Conservation (phyloP, 306 rosid genomes). For the Mucuna pruriens region DNA sequence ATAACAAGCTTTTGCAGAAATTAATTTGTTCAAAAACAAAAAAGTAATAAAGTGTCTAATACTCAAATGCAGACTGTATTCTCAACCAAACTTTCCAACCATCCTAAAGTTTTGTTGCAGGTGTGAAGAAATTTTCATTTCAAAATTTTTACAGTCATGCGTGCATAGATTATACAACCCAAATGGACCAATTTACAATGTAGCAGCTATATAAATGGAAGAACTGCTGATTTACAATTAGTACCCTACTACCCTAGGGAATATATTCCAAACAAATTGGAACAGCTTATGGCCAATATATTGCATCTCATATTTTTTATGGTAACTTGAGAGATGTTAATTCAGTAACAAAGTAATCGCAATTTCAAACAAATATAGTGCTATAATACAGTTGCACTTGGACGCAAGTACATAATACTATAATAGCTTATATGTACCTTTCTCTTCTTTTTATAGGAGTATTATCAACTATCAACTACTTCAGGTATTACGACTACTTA, state of each 20-base stretch:
- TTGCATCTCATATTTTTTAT: slow-evolving; percentile 12
- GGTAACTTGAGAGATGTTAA: slow-evolving; percentile 12
- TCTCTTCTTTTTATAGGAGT: background rate
- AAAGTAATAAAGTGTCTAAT: background rate
- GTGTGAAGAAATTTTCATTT: no score
- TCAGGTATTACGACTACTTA: background rate
- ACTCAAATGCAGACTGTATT: background rate
- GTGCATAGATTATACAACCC: background rate
- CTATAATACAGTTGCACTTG: background rate
- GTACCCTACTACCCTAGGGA: background rate
- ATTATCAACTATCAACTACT: background rate
- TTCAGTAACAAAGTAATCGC: background rate
- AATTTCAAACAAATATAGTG: background rate
- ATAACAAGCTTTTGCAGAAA: background rate
- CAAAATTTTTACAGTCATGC: background rate
- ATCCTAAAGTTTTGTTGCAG: background rate
- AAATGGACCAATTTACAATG: background rate
- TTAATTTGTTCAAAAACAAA: background rate
- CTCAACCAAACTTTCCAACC: background rate
- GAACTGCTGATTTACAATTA: background rate
- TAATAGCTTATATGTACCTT: background rate
- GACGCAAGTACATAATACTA: background rate
- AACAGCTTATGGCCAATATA: background rate
- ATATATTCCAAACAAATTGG: background rate
- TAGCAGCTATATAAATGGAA: background rate